Evolutionary conservation across 257 asterid species (phyloP), one percentile per base, ranked within the genome.

Genomic region (Salvia hispanica): DNA sequence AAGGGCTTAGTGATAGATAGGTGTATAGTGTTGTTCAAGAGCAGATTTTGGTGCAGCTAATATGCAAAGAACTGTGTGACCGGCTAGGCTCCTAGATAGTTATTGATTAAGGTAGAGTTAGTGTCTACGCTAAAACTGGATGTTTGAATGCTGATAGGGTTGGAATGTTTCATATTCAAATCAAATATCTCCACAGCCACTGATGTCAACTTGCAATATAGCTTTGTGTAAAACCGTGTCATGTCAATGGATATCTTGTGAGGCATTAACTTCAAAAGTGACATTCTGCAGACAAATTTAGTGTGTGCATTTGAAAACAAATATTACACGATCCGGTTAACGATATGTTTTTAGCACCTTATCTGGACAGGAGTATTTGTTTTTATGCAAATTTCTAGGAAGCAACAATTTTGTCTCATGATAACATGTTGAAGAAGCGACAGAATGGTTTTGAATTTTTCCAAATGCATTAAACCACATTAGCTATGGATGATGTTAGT

Each of bases 61-160:
- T 9, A 40, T 42, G 66, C 51, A 40, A 7, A 9, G 12, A 40
- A 40, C 16, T 10, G 18, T 16, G 53, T 42, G 50, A 33, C 46
- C 47, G 34, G 43, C 65, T 53, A 62, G 28, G 36, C 13, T 52
- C n/a, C 4, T 31, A 1, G 33, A 21, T 55, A 51, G 44, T 45
- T 33, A n/a, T 12, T 56, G 14, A 50, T 43, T 51, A 1, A 59
- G 43, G 12, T 31, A 10, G 43, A 12, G 16, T 59, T 67, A 15
- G 64, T 52, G 40, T 43, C 60, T 44, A 21, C 7, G 4, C 15
- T 13, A 3, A 36, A 42, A 16, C 44, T 33, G 57, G 9, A 15
- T 14, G 16, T 18, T 52, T 5, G 13, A 33, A 55, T 71, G 46
- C 48, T 61, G 57, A 45, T 71, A 3, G 47, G 56, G 48, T 64